Evolutionary conservation across 176 grass and related monocot genomes (phyloP).

Genomic region (Oryza australiensis): DNA sequence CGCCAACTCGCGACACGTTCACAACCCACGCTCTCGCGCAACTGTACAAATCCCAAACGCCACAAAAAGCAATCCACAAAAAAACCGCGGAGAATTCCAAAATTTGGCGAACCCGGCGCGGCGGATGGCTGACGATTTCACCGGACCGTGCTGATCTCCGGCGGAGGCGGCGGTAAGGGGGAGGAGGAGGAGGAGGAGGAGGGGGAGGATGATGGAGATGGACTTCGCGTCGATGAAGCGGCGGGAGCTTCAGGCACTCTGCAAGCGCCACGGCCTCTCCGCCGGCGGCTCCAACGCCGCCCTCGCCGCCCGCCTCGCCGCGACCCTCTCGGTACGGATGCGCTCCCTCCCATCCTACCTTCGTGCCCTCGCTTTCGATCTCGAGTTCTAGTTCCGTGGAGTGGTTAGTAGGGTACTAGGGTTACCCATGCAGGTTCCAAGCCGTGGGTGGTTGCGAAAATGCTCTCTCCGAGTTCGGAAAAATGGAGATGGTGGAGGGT

Average conservation of each 20-base stretch:
- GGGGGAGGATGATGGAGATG: not conserved
- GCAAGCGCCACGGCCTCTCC: slow-evolving; percentile 56
- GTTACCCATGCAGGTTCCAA: no score
- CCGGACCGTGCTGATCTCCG: slow-evolving; percentile 6
- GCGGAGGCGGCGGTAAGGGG: no score
- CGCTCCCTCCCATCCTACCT: not conserved
- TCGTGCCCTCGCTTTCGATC: not conserved
- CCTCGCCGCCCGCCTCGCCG: slow-evolving; percentile 41
- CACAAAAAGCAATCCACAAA: no score
- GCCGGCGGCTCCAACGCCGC: slow-evolving; percentile 38
- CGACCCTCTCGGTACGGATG: slow-evolving; percentile 32
- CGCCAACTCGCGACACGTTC: no score
- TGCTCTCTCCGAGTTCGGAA: not conserved
- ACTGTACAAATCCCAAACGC: no score
- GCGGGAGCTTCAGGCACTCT: slow-evolving; percentile 53
- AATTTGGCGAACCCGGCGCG: no score
- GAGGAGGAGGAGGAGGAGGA: no score
- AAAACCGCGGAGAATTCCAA: not conserved
- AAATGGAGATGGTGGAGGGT: not conserved
- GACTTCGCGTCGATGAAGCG: slow-evolving; percentile 48
- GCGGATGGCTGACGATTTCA: slow-evolving; percentile 1
- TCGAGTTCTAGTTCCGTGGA: no score
- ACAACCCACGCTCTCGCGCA: no score
- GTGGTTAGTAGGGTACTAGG: no score
- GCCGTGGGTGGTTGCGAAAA: not conserved